Evolutionary conservation across 2,329 filamentous ascomycete species (phyloP).

Genomic region (Fusarium citri): DNA sequence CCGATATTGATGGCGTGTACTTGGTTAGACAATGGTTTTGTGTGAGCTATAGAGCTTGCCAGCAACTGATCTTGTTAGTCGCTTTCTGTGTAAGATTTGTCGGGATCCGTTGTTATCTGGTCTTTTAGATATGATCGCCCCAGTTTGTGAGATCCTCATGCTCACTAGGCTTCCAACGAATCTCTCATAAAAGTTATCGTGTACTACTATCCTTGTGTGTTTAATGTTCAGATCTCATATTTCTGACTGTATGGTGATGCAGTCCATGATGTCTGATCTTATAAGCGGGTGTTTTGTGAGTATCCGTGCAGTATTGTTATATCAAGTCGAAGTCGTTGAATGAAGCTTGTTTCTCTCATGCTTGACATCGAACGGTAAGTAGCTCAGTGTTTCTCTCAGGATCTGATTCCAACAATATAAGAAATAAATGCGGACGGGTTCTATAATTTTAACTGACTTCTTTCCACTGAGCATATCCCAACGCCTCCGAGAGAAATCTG

Average conservation of each 20-base stretch:
- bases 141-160: not conserved
- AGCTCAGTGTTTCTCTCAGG: not conserved
- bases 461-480: not conserved
- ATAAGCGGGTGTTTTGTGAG: not conserved
- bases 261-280: not conserved
- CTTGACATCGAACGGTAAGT: not conserved
- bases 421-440: not conserved
- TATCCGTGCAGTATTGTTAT: not conserved
- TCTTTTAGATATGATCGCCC: not conserved
- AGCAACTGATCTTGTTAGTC: not conserved
- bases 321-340: not conserved
- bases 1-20: slow-evolving; percentile 8
- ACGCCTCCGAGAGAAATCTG: not conserved
- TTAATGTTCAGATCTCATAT: not conserved
- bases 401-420: not conserved
- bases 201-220: not conserved
- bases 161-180: not conserved
- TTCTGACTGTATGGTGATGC: not conserved
- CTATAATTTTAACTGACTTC: not conserved
- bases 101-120: not conserved
- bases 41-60: not conserved
- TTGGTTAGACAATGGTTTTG: not conserved
- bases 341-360: not conserved
- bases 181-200: not conserved
- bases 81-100: not conserved